A percentile compares a stretch with the other conserved stretches of the same genome.
These are phyloP conservation scores for Tulasnella sp. DNA, from an alignment of 768 basidiomycete genomes.

Conservation along the genomic window DNA sequence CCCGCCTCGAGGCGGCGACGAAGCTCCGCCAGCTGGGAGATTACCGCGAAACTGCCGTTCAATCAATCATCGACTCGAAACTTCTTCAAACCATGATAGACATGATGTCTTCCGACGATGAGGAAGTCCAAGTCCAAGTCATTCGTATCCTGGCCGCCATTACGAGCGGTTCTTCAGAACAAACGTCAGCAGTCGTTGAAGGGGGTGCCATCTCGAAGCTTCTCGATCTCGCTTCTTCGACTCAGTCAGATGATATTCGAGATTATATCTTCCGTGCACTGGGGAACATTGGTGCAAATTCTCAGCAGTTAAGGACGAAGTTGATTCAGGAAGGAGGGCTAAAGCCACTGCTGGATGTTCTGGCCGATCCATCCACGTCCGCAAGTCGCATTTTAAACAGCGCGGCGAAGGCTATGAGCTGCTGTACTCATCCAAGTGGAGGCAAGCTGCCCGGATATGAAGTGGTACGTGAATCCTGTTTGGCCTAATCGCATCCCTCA, in stretches of 20 bases:
- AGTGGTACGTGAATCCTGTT: not conserved
- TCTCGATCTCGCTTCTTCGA: not conserved
- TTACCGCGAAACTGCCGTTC: not conserved
- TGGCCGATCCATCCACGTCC: not conserved
- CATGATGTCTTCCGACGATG: not conserved
- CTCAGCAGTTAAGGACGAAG: not conserved
- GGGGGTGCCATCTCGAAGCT: not conserved
- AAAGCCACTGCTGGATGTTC: not conserved
- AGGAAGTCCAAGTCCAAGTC: not conserved
- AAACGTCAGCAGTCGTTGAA: not conserved
- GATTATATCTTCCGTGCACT: not conserved
- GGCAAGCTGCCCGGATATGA: not conserved
- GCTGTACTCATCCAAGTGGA: not conserved
- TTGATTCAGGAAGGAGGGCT: not conserved
- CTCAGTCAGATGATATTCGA: not conserved
- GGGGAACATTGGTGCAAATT: not conserved
- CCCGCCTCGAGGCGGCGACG: not conserved
- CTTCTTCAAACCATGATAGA: not conserved
- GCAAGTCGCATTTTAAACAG: not conserved
- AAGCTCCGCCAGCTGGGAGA: not conserved
- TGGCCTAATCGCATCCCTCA: not conserved
- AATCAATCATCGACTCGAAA: not conserved
- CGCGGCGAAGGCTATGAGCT: not conserved
- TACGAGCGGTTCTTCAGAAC: not conserved
- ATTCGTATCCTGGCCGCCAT: not conserved